Conservation (phyloP, 495 filamentous ascomycete species). For the Rostrohypoxylon terebratum region DNA sequence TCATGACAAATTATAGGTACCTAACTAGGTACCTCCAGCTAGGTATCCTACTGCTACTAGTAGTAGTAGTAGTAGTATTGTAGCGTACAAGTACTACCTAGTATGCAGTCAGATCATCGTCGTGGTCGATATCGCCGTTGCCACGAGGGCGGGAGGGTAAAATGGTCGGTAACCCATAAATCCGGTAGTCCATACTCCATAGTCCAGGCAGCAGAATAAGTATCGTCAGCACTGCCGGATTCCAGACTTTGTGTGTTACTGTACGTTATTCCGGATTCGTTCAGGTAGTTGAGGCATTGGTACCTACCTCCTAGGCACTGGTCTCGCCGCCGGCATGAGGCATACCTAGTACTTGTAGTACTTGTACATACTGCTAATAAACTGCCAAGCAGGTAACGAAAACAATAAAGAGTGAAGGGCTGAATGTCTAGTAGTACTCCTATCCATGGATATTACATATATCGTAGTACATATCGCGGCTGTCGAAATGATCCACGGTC, state of each 20-base stretch:
- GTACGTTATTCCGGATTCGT: not conserved
- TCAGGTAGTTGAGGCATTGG: slow-evolving; percentile 1
- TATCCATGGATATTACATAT: not conserved
- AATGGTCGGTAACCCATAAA: slow-evolving; percentile 13
- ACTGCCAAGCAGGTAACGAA: not conserved
- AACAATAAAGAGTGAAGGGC: not conserved
- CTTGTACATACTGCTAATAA: not conserved
- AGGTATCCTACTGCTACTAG: too few relatives aligned
- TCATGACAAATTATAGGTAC: slow-evolving; percentile 18
- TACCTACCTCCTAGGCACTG: not conserved
- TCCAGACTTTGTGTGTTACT: not conserved
- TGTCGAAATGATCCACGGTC: not conserved
- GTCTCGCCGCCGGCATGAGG: not conserved
- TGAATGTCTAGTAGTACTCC: too few relatives aligned
- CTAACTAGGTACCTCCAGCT: not conserved
- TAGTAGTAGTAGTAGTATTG: not conserved
- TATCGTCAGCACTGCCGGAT: slow-evolving; percentile 36
- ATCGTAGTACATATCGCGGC: not conserved
- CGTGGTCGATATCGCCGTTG: slow-evolving; percentile 21
- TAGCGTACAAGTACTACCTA: not conserved
- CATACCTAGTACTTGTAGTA: too few relatives aligned
- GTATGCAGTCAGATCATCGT: slow-evolving; percentile 17
- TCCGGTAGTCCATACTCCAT: not conserved
- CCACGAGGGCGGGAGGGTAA: slow-evolving; percentile 1
- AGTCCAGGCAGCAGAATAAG: slow-evolving; percentile 35